Evolutionary conservation across 805 yeast species (phyloP).

Genomic region (Myxozyma kluyveri): DNA sequence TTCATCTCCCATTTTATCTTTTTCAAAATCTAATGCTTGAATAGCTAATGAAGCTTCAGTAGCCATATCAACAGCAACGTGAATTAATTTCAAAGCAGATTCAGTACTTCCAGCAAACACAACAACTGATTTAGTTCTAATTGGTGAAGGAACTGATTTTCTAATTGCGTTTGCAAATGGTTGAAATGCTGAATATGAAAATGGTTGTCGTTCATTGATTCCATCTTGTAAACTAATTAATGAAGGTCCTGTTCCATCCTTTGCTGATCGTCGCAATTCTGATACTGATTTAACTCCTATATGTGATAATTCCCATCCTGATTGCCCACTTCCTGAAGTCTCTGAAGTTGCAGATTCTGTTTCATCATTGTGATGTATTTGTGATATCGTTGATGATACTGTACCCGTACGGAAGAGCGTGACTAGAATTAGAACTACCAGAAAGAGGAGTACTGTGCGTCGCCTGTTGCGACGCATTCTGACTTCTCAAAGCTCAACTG

Average conservation of each 20-base stretch:
- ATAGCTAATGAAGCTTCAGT: neutral
- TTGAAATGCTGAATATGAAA: constrained; percentile 21
- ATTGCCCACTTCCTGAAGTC: no score
- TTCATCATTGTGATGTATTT: no score
- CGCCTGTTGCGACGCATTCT: neutral
- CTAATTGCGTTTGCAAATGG: constrained; percentile 8
- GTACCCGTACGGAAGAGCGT: no score
- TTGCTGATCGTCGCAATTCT: neutral
- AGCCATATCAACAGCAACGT: constrained; percentile 23
- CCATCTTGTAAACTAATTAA: neutral
- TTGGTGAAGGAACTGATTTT: constrained; percentile 2
- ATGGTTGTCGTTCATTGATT: constrained; percentile 15
- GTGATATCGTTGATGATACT: no score
- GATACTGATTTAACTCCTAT: no score
- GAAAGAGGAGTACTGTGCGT: neutral
- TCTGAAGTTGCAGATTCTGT: no score
- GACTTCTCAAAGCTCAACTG: no score
- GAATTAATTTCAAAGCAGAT: constrained; percentile 19
- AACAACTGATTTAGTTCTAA: constrained; percentile 10
- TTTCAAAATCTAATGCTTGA: neutral
- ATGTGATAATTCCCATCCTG: no score
- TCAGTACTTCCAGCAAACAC: constrained; percentile 13
- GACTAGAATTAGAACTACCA: neutral
- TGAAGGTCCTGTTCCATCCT: neutral
- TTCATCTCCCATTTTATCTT: neutral